phyloP scores from a whole-genome alignment of 2,329 filamentous ascomycete species.

The Aspergillus flavus region DNA sequence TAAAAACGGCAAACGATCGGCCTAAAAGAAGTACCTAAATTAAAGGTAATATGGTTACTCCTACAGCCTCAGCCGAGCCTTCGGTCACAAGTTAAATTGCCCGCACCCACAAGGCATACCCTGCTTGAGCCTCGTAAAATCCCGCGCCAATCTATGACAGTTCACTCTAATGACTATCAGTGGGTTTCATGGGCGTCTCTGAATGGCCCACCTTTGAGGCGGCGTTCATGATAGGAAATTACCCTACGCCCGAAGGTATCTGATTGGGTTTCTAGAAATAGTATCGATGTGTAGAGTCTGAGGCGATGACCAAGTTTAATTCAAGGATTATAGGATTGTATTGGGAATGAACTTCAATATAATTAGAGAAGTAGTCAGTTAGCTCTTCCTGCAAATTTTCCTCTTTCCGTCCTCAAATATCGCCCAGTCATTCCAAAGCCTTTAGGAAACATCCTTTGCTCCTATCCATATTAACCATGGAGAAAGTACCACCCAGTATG shows the following conservation, averaged over 20 bases:
- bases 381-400: too few species aligned
- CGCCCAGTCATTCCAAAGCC: too few species aligned
- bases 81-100: background rate
- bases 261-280: background rate
- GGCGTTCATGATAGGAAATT: background rate
- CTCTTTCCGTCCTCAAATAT: too few species aligned
- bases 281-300: background rate
- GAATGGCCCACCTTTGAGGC: background rate
- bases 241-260: background rate
- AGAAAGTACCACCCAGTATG: constrained; percentile 6
- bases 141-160: background rate
- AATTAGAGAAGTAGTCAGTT: background rate
- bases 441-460: background rate
- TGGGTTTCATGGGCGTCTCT: background rate
- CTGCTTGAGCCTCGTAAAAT: constrained; percentile 7
- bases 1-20: background rate
- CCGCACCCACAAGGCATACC: constrained; percentile 11
- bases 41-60: background rate
- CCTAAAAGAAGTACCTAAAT: background rate
- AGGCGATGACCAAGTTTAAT: background rate
- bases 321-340: background rate
- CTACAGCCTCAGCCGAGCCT: background rate
- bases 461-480: background rate
- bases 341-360: background rate
- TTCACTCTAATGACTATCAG: constrained; percentile 2